Base-by-base conservation (phyloP, 768 basidiomycete genomes). In the Macrolepiota albuminosa region DNA sequence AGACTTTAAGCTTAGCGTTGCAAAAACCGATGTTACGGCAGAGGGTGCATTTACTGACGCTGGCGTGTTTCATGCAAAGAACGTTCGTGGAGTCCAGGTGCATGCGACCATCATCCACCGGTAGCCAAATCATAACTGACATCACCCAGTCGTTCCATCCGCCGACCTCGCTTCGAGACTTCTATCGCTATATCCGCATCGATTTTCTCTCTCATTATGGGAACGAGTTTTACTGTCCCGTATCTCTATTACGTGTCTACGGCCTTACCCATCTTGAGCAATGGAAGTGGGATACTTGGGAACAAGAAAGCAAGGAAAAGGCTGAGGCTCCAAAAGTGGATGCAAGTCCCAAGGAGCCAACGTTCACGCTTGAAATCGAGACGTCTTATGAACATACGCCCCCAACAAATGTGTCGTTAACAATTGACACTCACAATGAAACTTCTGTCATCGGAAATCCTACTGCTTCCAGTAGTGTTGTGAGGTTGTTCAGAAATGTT, bases 221-320 rank as follows among this genome's bases (percentile, higher is more conserved):
- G 21, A 89, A 84, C 67, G 97, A 99, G 72, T 98, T 89, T 74
- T 98, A 95, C 70, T 99, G 97, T 68, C 97, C 97, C 0, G 80
- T 98, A 18, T 95, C 92, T 0, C 83, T 98, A 0, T 81, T 98
- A 18, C 87, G 94, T 33, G 94, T 97, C 1, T 98, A 95, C 62
- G 97, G 97, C 6, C 85, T 96, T 56, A 98, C 95, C 1, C 95
- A 98, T 75, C 86, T 98, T 63, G 95, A 98, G 62, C 85, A 95
- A 66, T 98, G 91, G 85, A 95, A 96, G 66, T 91, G 93, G 89
- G 91, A 93, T 52, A 78, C 78, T 6, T 93, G 91, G 90, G 84
- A 89, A 65, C 81, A 78, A 4, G 88, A 90, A 68, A 88, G 88
- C 63, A 77, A 71, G 42, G 77, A 60, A 43, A 56, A 21, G 11